These are phyloP conservation scores for Agaricales sp. DNA, from an alignment of 1,284 basidiomycete species.

Conservation along the genomic window DNA sequence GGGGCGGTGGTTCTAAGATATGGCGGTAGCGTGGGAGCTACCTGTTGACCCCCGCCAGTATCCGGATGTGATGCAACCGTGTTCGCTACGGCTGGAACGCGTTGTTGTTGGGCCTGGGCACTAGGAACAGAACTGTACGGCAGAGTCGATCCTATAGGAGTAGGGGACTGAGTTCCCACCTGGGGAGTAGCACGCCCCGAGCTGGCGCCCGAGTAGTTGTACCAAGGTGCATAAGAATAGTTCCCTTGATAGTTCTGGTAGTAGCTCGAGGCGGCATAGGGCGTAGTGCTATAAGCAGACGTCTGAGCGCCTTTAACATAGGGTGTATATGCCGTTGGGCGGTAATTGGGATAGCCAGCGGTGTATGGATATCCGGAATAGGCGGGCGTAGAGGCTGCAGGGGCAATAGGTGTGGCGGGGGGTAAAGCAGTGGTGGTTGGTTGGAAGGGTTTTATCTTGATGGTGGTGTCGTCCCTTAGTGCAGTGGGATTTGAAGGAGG, in stretches of 20 bases:
- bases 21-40: conserved; percentile 20
- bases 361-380: conserved; percentile 20
- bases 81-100: conserved; percentile 34
- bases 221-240: conserved; percentile 18
- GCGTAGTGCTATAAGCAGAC: neutral
- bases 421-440: conserved; percentile 21
- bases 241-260: conserved; percentile 21
- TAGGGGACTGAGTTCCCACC: conserved; percentile 19
- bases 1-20: conserved; percentile 17
- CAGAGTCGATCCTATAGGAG: conserved; percentile 18
- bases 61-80: conserved; percentile 20
- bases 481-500: conserved; percentile 46
- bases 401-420: conserved; percentile 15
- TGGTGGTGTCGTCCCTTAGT: conserved; percentile 62
- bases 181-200: conserved; percentile 44
- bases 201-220: conserved; percentile 16
- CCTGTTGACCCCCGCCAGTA: conserved; percentile 10
- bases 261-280: neutral
- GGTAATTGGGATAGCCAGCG: conserved; percentile 21
- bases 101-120: conserved; percentile 7
- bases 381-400: conserved; percentile 16
- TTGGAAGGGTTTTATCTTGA: conserved; percentile 43
- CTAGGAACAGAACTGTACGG: conserved; percentile 16
- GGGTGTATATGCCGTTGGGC: conserved; percentile 19
- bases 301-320: conserved; percentile 7